Conservation (phyloP, 139 green algal genomes). For the Zygnema circumcarinatum region DNA sequence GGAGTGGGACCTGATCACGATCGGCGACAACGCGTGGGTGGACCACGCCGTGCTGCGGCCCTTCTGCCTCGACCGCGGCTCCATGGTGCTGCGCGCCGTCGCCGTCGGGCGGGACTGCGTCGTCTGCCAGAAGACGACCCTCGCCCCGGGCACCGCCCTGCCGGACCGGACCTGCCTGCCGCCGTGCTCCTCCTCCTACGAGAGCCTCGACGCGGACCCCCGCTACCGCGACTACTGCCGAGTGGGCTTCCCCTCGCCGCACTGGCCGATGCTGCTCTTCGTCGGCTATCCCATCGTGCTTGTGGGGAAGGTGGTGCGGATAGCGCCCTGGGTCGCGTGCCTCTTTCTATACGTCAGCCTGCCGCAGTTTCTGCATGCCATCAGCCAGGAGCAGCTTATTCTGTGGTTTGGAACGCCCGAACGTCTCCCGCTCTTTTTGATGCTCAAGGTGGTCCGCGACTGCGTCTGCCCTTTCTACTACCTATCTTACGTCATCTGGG, state of each 20-base stretch:
- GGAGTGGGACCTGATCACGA: constrained; percentile 49
- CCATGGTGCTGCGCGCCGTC: constrained; percentile 37
- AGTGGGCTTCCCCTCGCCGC: neutral
- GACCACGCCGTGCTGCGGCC: constrained; percentile 30
- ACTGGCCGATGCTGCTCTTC: neutral
- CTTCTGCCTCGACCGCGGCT: constrained; percentile 16
- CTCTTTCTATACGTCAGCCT: neutral
- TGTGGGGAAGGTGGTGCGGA: neutral
- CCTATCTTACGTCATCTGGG: constrained; percentile 7
- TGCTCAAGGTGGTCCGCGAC: constrained; percentile 23
- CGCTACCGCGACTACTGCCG: neutral
- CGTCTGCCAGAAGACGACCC: constrained; percentile 1
- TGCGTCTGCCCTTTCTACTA: constrained; percentile 31
- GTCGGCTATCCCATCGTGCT: constrained; percentile 29
- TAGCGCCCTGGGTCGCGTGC: constrained; percentile 22
- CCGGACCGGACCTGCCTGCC: neutral
- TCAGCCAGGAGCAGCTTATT: constrained; percentile 24
- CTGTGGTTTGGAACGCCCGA: constrained; percentile 47
- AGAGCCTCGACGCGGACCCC: neutral
- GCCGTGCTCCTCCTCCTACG: constrained; percentile 33
- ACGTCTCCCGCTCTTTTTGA: constrained; percentile 16
- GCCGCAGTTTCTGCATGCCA: neutral
- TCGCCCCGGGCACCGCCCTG: constrained; percentile 28
- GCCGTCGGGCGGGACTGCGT: constrained; percentile 13
- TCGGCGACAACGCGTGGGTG: constrained; percentile 30